These are phyloP conservation scores for Neurospora africana DNA, from an alignment of 495 filamentous ascomycete species.

Conservation along the genomic window DNA sequence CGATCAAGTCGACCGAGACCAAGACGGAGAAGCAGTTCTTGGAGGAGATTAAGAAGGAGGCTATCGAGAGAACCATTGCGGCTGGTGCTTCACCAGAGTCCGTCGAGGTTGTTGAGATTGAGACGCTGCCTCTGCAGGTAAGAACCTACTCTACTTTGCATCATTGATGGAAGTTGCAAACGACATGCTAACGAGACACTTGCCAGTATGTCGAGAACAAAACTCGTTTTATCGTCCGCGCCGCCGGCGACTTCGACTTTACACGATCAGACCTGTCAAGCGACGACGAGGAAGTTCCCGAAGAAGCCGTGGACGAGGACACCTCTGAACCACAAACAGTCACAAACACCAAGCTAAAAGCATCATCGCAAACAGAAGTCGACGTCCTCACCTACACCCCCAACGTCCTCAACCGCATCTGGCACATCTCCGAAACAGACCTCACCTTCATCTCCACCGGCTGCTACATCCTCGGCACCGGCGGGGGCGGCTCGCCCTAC, in stretches of 20 bases:
- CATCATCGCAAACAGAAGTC: conserved; percentile 9
- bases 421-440: conserved; percentile 47
- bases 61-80: conserved; percentile 24
- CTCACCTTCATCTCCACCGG: conserved; percentile 47
- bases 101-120: conserved; percentile 16
- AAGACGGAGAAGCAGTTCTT: conserved; percentile 19
- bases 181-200: not conserved
- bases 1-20: conserved; percentile 21
- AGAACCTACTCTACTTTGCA: not conserved
- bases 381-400: conserved; percentile 43
- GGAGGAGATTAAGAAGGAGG: conserved; percentile 19
- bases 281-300: not conserved
- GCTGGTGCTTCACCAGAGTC: conserved; percentile 30
- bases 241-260: conserved; percentile 41
- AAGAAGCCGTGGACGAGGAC: conserved; percentile 9
- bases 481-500: conserved; percentile 46
- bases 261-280: conserved; percentile 20
- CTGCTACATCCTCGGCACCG: conserved; percentile 52
- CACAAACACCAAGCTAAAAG: conserved; percentile 6
- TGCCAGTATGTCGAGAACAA: conserved; percentile 40
- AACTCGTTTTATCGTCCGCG: conserved; percentile 39
- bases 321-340: conserved; percentile 10
- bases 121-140: conserved; percentile 16
- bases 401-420: conserved; percentile 37
- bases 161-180: not conserved